Conservation (phyloP, 768 basidiomycete species). For the Tricholomella constricta region DNA sequence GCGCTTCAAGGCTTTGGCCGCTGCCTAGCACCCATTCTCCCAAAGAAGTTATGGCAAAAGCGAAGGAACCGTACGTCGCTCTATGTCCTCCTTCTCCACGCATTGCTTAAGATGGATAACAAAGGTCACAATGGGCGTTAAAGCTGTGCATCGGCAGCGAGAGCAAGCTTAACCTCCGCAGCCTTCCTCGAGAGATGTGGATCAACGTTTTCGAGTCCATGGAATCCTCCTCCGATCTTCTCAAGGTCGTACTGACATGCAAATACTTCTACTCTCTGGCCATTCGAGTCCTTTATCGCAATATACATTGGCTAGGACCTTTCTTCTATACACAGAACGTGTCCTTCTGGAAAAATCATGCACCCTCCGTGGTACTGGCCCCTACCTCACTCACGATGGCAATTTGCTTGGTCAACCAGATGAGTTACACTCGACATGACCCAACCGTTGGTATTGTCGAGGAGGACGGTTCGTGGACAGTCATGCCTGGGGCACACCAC, state of each 20-base stretch:
- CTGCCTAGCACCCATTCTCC: no score
- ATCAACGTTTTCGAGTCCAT: conserved; percentile 18
- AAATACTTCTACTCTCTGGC: conserved; percentile 18
- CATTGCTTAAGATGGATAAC: not conserved
- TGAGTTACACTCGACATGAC: conserved; percentile 12
- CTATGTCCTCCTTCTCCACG: not conserved
- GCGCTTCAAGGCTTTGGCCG: no score
- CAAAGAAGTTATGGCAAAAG: not conserved
- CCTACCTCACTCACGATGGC: conserved; percentile 16
- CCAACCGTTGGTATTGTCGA: conserved; percentile 16
- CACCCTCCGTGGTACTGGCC: conserved; percentile 6
- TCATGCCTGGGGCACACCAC: not conserved
- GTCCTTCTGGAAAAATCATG: conserved; percentile 12
- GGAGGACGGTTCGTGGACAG: conserved; percentile 15
- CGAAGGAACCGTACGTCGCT: not conserved
- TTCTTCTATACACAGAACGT: conserved; percentile 14
- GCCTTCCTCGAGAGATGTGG: conserved; percentile 20
- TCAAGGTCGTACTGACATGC: conserved; percentile 15
- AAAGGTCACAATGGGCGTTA: not conserved
- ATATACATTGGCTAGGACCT: conserved; percentile 18
- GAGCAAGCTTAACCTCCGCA: conserved; percentile 9
- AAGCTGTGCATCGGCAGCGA: not conserved
- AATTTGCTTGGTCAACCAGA: conserved; percentile 11
- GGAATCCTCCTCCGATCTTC: conserved; percentile 14
- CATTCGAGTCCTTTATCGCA: conserved; percentile 19